phyloP scores from a whole-genome alignment of 1,284 basidiomycete genomes.

The Heterobasidion annosum region DNA sequence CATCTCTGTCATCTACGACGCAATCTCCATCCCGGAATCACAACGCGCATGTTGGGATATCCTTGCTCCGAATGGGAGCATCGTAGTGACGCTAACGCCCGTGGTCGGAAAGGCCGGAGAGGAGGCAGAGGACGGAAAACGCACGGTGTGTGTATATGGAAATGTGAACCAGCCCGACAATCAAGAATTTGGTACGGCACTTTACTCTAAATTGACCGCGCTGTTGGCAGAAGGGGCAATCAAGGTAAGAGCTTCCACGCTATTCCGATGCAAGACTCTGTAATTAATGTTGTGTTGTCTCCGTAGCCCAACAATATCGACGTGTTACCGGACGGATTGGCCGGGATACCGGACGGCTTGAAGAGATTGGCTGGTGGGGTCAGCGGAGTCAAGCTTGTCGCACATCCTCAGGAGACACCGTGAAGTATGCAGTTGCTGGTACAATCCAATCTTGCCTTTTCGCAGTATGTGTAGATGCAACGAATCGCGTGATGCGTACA shows the following conservation, averaged over 20 bases:
- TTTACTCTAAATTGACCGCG: constrained; percentile 6
- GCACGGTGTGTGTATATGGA: constrained; percentile 9
- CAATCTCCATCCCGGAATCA: constrained; percentile 14
- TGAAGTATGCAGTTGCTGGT: background rate
- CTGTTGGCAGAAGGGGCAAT: constrained; percentile 6
- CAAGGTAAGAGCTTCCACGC: constrained; percentile 8
- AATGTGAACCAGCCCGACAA: constrained; percentile 26
- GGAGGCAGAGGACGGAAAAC: constrained; percentile 7
- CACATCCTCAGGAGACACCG: constrained; percentile 33
- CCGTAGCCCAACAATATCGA: constrained; percentile 22
- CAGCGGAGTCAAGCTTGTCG: constrained; percentile 43
- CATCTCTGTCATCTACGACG: constrained; percentile 18
- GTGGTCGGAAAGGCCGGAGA: constrained; percentile 6
- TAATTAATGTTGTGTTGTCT: background rate
- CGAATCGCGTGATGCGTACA: background rate
- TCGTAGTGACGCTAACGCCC: constrained; percentile 10
- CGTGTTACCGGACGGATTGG: constrained; percentile 35
- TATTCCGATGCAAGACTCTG: too few relatives aligned
- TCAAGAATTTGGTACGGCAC: constrained; percentile 21
- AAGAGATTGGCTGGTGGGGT: constrained; percentile 29
- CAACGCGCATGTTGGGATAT: constrained; percentile 13
- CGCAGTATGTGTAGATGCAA: background rate
- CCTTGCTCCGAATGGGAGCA: constrained; percentile 11
- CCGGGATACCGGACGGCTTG: constrained; percentile 33
- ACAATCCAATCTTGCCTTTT: background rate